Percentiles rank a stretch among this genome's conserved stretches.
Evolutionary conservation across 2,329 filamentous ascomycete genomes (phyloP).

Genomic region (Atkinsonella hypoxylon): DNA sequence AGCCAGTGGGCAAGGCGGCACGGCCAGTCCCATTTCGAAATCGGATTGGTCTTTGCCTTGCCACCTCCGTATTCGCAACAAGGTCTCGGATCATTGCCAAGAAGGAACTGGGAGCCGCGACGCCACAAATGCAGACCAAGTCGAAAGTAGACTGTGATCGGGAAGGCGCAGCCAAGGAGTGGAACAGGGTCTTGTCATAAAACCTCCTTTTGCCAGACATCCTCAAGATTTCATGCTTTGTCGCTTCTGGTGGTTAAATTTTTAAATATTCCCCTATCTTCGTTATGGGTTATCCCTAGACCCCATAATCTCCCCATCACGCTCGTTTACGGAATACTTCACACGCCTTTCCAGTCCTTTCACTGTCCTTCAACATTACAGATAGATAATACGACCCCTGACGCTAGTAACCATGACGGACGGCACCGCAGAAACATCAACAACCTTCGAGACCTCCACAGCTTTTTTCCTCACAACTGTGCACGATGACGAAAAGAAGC

Average conservation of each 20-base stretch:
- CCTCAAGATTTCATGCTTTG: background rate
- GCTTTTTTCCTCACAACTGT: background rate
- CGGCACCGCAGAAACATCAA: background rate
- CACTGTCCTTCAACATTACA: conserved; percentile 12
- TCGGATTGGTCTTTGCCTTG: background rate
- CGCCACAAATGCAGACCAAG: background rate
- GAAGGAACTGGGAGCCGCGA: background rate
- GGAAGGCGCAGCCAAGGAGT: background rate
- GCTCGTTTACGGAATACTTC: background rate
- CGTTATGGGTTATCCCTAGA: background rate
- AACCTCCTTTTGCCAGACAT: background rate
- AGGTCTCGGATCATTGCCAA: background rate
- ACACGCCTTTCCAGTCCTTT: background rate
- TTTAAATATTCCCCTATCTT: background rate
- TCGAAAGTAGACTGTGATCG: background rate
- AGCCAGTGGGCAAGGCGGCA: too few relatives aligned
- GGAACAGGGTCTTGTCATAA: background rate
- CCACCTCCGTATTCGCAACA: background rate
- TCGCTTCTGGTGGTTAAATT: background rate
- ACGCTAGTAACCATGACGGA: conserved; percentile 4
- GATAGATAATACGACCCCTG: background rate
- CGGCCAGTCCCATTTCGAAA: background rate
- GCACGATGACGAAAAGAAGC: background rate
- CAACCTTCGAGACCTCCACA: background rate
- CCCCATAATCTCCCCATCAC: background rate